Evolutionary conservation across 106 monocot species (phyloP), one percentile per base, ranked within the genome.

Genomic region (Iris macrosiphon): DNA sequence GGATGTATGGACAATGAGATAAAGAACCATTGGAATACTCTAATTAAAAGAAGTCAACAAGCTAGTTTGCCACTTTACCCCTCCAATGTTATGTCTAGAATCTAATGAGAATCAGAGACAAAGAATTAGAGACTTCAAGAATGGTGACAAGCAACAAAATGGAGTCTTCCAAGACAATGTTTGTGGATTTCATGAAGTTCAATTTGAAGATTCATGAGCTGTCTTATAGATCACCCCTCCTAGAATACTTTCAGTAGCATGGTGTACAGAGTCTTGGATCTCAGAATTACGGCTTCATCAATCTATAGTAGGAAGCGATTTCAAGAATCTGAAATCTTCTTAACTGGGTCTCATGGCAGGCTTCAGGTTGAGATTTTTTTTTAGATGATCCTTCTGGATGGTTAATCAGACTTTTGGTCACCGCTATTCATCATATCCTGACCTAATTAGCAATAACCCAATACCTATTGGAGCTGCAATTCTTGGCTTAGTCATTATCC

Each of bases 1-100:
- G 85, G 85, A 8, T 76, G 85, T 11, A 85, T 76, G 18, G 85
- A 85, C 45, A 85, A 80, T 45, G 85, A 85, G 48, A 85, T 85
- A 50, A 85, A 85, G 62, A 85, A 85, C 54, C 80, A 58, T 13
- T 85, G 85, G 85, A 85, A 85, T 25, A 85, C 79, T 11, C 59
- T 79, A 27, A 28, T 49, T 10, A 85, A 85, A 62, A 76, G 72
- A 40, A 46, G 27, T 3, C 46, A 41, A 41, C 55, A 72, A 31
- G 35, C 62, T 48, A 76, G 85, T 40, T 69, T 76, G 37, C 76
- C 79, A 20, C 12, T 80, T 21, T 80, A 80, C 38, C 80, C 80
- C 27, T 15, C 60, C 8, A n/a, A 65, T 10, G 1, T 79, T 42
- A 2, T 45, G 17, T 13, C 20, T 45, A 55, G 23, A 41, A 26